Base-by-base conservation (phyloP, 2,329 filamentous ascomycete genomes). In the Pseudopyricularia cyperi region DNA sequence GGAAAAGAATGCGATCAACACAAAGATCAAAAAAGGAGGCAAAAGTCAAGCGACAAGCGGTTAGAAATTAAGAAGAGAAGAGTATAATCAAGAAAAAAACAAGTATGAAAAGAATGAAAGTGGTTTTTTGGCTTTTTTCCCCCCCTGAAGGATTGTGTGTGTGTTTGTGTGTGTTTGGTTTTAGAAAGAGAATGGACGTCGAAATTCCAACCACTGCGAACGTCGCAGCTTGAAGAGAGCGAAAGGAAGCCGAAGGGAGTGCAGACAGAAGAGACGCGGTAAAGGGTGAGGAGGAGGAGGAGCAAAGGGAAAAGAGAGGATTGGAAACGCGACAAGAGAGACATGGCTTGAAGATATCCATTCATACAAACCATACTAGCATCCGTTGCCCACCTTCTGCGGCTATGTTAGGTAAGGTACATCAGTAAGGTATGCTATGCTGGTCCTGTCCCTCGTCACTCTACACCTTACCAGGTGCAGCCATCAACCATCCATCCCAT, bases 1-100 rank as follows among this genome's bases (percentile, higher is more conserved):
- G n/a, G 44, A 48, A 52, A 52, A 33, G 51, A 52, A 48, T 56
- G 55, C 52, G 52, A 51, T 56, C 52, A 54, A 55, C 53, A 56
- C 53, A 52, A 6, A 46, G 22, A 28, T 24, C 26, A 22, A 32
- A 50, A 51, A 2, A 34, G 49, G 19, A 17, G 24, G 46, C 24
- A 24, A 24, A 14, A 15, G 44, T 32, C 44, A n/a, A n/a, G n/a
- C n/a, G n/a, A n/a, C n/a, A n/a, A n/a, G n/a, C n/a, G n/a, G n/a
- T 22, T 9, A 28, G 26, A 32, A 14, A 46, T 8, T 7, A 24
- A 28, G 8, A 47, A 47, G 15, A 30, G 12, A n/a, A n/a, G n/a
- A n/a, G n/a, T n/a, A n/a, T n/a, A n/a, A n/a, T n/a, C n/a, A 30
- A n/a, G 26, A 7, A 46, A 7, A 11, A 46, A 47, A 47, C 19